Conservation (phyloP, 768 basidiomycete species). For the Rhodotorula babjevae region DNA sequence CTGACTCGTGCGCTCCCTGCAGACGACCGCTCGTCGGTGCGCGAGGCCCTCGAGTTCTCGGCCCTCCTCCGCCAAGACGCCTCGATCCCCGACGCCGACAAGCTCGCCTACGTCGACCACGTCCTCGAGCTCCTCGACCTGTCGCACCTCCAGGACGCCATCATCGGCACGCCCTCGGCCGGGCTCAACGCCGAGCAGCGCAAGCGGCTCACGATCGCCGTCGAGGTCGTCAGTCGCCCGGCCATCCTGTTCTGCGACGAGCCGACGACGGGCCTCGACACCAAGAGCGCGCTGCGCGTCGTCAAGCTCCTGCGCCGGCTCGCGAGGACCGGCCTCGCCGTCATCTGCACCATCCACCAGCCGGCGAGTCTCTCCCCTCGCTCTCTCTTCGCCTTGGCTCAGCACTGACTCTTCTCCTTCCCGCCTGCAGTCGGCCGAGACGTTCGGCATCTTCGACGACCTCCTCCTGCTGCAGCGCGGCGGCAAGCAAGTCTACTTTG, state of each 20-base stretch:
- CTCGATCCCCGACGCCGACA: conserved; percentile 46
- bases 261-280: conserved; percentile 50
- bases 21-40: conserved; percentile 46
- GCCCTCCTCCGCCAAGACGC: conserved; percentile 51
- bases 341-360: conserved; percentile 52
- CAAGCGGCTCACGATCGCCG: conserved; percentile 54
- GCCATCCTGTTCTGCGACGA: conserved; percentile 53
- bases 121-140: conserved; percentile 51
- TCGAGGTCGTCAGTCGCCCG: conserved; percentile 45
- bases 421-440: conserved; percentile 51
- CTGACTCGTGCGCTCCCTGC: neutral
- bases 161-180: conserved; percentile 50
- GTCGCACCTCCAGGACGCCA: conserved; percentile 50
- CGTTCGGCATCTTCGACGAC: conserved; percentile 57
- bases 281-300: conserved; percentile 51
- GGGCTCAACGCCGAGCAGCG: conserved; percentile 50
- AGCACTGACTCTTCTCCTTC: too few relatives aligned
- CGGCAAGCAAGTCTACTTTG: conserved; percentile 66
- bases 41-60: conserved; percentile 51
- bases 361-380: conserved; percentile 40
- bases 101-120: conserved; percentile 50
- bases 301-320: conserved; percentile 50
- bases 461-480: conserved; percentile 60
- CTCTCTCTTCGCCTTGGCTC: conserved; percentile 38
- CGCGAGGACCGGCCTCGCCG: conserved; percentile 49